A percentile compares a stretch with the other conserved stretches of the same genome.
Evolutionary conservation across 2,329 filamentous ascomycete genomes (phyloP).

Genomic region (Fusarium gaditjirri): DNA sequence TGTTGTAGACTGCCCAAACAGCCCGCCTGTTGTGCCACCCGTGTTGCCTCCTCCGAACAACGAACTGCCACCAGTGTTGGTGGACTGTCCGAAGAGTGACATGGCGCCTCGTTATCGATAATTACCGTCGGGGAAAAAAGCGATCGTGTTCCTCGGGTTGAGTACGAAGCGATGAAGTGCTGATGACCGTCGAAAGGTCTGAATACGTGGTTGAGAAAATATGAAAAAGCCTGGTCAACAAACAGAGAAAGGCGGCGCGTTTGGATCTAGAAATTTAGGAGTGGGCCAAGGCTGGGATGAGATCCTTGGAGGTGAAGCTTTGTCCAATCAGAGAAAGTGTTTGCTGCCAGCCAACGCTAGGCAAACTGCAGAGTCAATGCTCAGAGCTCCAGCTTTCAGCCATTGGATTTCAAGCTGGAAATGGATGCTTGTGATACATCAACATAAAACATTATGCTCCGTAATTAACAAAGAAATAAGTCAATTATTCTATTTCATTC

Average conservation of each 20-base stretch:
- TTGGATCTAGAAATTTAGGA: conserved; percentile 48
- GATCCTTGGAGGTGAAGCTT: conserved; percentile 46
- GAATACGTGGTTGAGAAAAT: conserved; percentile 23
- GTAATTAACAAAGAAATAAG: not conserved
- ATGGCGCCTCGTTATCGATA: conserved; percentile 39
- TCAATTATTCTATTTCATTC: conserved; percentile 26
- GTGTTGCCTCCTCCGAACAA: conserved; percentile 44
- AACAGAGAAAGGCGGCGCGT: conserved; percentile 41
- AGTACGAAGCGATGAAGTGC: conserved; percentile 1
- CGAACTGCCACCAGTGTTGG: conserved; percentile 38
- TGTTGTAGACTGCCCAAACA: conserved; percentile 47
- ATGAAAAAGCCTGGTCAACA: conserved; percentile 32
- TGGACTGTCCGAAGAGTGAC: conserved; percentile 51
- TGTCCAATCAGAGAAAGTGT: conserved; percentile 46
- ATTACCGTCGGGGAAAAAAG: not conserved
- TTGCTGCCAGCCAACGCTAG: conserved; percentile 33
- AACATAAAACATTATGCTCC: not conserved
- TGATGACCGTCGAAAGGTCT: conserved; percentile 26
- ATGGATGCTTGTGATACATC: not conserved
- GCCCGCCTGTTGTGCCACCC: conserved; percentile 42
- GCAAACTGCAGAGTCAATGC: conserved; percentile 5
- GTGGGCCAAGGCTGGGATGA: conserved; percentile 42
- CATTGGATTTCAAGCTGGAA: not conserved
- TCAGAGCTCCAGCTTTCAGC: conserved; percentile 13
- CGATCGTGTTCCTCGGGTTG: not conserved